Base-by-base conservation (phyloP, 1,139 yeast genomes). In the Citeromyces hawaiiensis region DNA sequence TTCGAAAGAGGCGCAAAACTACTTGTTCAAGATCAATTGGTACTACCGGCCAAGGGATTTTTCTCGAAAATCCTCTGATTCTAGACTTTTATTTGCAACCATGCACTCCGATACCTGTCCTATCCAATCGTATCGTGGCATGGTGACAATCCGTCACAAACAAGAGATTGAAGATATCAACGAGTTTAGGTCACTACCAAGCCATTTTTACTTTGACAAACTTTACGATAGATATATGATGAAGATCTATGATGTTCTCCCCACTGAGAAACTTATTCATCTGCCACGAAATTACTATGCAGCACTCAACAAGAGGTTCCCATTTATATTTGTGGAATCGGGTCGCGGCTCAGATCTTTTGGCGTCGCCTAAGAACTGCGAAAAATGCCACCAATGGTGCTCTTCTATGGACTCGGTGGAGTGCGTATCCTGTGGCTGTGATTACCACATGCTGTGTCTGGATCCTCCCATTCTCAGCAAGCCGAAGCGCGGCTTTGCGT, bases 51-150 rank as follows among this genome's bases (percentile, higher is more conserved):
- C 96, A 0, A 63, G 93, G 45, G 97, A 87, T 54, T 80, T 88
- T 36, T 76, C 81, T 40, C 72, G 77, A 45, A 68, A 72, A 32
- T 66, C 82, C 1, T 57, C 66, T 4, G 95, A 87, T 55, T 71
- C 96, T 3, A 66, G 98, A 42, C 59, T 83, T 39, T 61, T 91
- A 4, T 86, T 68, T 54, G 91, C 94, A 1, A 83, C 96, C 0
- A 75, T 87, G 79, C 94, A 88, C 53, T 72, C 86, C 19, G 96
- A 86, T 54, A 61, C 75, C 8, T 85, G 96, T 48, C 95, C 96
- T 0, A 57, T 88, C 4, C 62, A 66, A 21, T 76, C 91, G 41
- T 80, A 73, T 49, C 63, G 97, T 43, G 97, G 98, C 0, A 63
- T 70, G 44, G 86, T 83, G 40, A 63, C 66, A 0, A 94, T 91